Base-by-base conservation (phyloP, 768 basidiomycete species). In the Rhizopogon roseolus region DNA sequence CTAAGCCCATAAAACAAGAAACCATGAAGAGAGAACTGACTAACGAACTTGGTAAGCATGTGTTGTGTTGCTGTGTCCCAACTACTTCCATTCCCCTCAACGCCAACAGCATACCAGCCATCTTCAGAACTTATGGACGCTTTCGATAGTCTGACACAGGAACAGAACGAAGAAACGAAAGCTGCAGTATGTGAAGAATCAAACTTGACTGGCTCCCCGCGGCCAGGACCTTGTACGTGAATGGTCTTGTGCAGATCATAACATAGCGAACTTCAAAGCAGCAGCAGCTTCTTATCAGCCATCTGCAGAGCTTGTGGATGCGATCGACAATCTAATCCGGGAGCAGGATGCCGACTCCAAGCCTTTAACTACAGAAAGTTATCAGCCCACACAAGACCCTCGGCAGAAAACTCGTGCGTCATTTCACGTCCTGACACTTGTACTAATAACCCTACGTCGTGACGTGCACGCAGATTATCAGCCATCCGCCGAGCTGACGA, bases 61-160 rank as follows among this genome's bases (percentile, higher is more conserved):
- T 11, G 14, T 34, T 50, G 13, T 19, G 1, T 5, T 49, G 16
- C 36, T 7, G 34, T 13, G 8, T 11, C 5, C 4, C 4, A 14
- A 7, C 13, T 0, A 22, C n/a, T 29, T 36, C 10, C 13, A 17
- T 19, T 28, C 36, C 17, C 34, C 36, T 27, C 22, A 16, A 49
- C n/a, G n/a, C 37, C 13, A 4, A 11, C 40, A 64, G 60, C 25
- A 40, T 56, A 63, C 7, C 22, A 53, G 29, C 63, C 57, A 5
- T 57, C 63, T 1, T 36, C 38, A 34, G 53, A 58, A 8, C 57
- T 64, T 25, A 6, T 57, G 8, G 55, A 64, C 0, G 60, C 63
- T 5, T 25, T 59, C 16, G 38, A 52, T 25, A 45, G 2, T 27
- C 25, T 53, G 1, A 29, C 13, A 37, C 48, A 40, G 36, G 14